Conservation (phyloP, 1,284 basidiomycete genomes). For the Macrocystidia cucumis region DNA sequence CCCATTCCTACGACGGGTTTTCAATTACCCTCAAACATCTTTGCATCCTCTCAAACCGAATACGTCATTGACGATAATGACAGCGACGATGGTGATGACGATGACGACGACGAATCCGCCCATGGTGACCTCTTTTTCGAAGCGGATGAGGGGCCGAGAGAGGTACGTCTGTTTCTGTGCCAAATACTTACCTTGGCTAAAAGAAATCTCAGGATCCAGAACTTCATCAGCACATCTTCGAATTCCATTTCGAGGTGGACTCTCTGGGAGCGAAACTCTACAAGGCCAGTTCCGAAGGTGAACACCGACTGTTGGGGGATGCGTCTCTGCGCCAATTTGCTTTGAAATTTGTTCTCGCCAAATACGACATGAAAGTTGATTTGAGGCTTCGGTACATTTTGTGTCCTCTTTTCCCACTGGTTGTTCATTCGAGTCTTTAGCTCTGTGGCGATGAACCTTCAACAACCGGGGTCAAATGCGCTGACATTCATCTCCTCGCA, state of each 20-base stretch:
- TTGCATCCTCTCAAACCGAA: slow-evolving; percentile 41
- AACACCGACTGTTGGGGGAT: slow-evolving; percentile 73
- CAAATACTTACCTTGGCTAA: slow-evolving; percentile 2
- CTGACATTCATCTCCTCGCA: slow-evolving; percentile 78
- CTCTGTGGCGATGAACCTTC: slow-evolving; percentile 63
- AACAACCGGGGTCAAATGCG: slow-evolving; percentile 50
- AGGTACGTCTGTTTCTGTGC: slow-evolving; percentile 33
- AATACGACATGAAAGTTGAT: slow-evolving; percentile 86
- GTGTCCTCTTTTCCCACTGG: slow-evolving; percentile 1
- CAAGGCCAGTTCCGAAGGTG: slow-evolving; percentile 52
- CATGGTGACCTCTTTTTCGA: slow-evolving; percentile 54
- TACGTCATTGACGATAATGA: slow-evolving; percentile 71
- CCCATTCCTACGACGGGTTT: slow-evolving; percentile 29
- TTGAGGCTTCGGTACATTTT: slow-evolving; percentile 67
- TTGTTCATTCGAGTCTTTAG: slow-evolving; percentile 25
- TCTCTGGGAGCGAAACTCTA: slow-evolving; percentile 80
- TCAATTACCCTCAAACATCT: slow-evolving; percentile 45
- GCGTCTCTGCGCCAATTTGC: slow-evolving; percentile 80
- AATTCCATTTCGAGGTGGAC: slow-evolving; percentile 88
- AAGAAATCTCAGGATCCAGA: slow-evolving; percentile 27
- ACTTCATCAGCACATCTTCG: slow-evolving; percentile 80
- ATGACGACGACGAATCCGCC: slow-evolving; percentile 21
- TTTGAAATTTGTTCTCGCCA: slow-evolving; percentile 66
- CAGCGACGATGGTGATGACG: slow-evolving; percentile 29
- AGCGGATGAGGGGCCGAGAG: slow-evolving; percentile 55